Base-by-base conservation (phyloP, 495 filamentous ascomycete genomes). In the Penicillium desertorum region DNA sequence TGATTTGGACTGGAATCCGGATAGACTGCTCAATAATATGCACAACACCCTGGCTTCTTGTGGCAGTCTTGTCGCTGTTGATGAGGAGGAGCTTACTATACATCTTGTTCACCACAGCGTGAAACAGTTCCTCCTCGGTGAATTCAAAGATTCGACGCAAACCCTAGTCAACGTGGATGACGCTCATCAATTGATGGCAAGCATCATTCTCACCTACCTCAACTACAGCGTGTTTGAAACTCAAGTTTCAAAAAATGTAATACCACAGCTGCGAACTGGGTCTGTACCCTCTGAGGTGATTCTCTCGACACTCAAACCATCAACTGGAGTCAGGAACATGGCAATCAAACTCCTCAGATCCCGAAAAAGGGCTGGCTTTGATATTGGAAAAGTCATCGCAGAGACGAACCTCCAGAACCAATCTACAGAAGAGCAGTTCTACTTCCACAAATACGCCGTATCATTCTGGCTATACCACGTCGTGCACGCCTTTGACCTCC, bases 141-240 rank as follows among this genome's bases (percentile, higher is more conserved):
- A 45, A 23, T 23, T 23, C 23, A 45, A 23, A 45, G 10, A 45
- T 11, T 20, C 34, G 34, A 37, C 14, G 5, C 14, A 37, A 37
- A 16, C 34, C 14, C 14, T 37, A 37, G 34, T 37, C 11, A 25
- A 45, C 12, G 11, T 14, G 11, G 43, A 45, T 45, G 17, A 45
- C 14, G 43, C 43, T 45, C 43, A 45, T 45, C 43, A 23, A 10
- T 25, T 45, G 43, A 20, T 45, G 43, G 17, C 43, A 45, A 23
- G 23, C 5, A 23, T 45, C 43, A 45, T 45, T 7, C 4, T 45
- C 23, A 45, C 43, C 43, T 45, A 45, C 14, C 43, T 45, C 19
- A 45, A 45, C 43, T 45, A 45, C 4, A 25, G 43, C 43, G 11
- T 45, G n/a, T 45, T 45, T 16, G 43, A 45, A 45, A 45, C 19